phyloP scores from a whole-genome alignment of 2,329 filamentous ascomycete species.

The Colletotrichum tofieldiae region DNA sequence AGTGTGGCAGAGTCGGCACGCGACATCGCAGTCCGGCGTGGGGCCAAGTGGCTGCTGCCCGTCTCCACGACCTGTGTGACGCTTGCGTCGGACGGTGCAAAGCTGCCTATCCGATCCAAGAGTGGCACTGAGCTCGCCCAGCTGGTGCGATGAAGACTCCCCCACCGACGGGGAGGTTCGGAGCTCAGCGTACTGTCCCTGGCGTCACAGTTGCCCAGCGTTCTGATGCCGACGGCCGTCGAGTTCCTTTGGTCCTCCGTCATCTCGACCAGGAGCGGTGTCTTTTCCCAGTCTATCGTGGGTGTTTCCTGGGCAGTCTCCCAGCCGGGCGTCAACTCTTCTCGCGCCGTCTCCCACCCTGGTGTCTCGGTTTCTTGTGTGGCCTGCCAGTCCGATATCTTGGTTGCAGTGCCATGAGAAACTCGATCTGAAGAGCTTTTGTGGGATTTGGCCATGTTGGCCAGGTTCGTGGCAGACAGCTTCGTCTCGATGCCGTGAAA shows the following conservation, averaged over 20 bases:
- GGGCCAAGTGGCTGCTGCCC: neutral
- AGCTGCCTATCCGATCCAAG: slow-evolving; percentile 43
- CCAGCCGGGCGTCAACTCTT: slow-evolving; percentile 31
- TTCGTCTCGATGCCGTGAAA: slow-evolving; percentile 18
- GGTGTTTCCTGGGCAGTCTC: slow-evolving; percentile 33
- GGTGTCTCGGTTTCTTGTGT: slow-evolving; percentile 28
- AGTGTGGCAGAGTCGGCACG: slow-evolving; percentile 42
- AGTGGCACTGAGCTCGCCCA: slow-evolving; percentile 44
- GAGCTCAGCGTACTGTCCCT: slow-evolving; percentile 39
- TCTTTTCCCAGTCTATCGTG: slow-evolving; percentile 26
- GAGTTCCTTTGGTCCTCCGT: slow-evolving; percentile 8
- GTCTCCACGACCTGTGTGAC: neutral
- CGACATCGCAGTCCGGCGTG: slow-evolving; percentile 2
- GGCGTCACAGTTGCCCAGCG: slow-evolving; percentile 7
- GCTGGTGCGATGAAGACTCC: slow-evolving; percentile 40
- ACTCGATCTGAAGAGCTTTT: neutral
- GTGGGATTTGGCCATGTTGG: slow-evolving; percentile 32
- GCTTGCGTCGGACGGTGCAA: slow-evolving; percentile 37
- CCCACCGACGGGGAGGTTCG: slow-evolving; percentile 39
- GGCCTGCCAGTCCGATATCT: slow-evolving; percentile 39
- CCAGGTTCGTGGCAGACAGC: slow-evolving; percentile 36
- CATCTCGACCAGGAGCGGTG: slow-evolving; percentile 4
- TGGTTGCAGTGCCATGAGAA: slow-evolving; percentile 17
- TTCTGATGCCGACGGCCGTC: neutral
- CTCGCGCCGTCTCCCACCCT: slow-evolving; percentile 33